Evolutionary conservation across 352 stramenopile species (phyloP).

Genomic region (Pythium sukuiense): DNA sequence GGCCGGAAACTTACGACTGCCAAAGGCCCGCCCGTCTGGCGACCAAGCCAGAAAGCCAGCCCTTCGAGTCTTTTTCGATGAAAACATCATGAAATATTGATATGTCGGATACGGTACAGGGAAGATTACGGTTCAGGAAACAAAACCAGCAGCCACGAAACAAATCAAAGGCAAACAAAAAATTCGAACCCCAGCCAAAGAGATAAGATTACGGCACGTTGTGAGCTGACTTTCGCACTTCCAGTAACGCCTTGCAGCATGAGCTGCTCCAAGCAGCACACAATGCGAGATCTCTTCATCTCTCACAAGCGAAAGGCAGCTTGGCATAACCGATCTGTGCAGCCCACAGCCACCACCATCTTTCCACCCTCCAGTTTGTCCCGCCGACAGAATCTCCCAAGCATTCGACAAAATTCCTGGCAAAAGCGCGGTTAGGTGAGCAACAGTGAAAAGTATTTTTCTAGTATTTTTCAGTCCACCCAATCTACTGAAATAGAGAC

Average conservation of each 20-base stretch:
- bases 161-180: conserved; percentile 12
- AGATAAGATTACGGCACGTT: background rate
- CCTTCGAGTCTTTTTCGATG: conserved; percentile 14
- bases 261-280: too few relatives aligned
- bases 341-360: background rate
- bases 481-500: background rate
- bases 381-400: conserved; percentile 2
- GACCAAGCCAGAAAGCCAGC: conserved; percentile 18
- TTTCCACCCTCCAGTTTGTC: background rate
- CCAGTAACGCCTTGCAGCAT: too few relatives aligned
- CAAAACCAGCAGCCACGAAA: conserved; percentile 6
- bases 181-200: conserved; percentile 13
- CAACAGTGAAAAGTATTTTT: conserved; percentile 4
- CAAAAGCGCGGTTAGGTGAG: conserved; percentile 21
- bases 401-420: background rate
- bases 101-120: conserved; percentile 18
- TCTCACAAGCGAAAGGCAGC: too few relatives aligned
- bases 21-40: conserved; percentile 19
- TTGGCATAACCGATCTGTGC: too few relatives aligned
- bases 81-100: conserved; percentile 10
- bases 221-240: too few relatives aligned
- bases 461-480: conserved; percentile 1
- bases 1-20: conserved; percentile 23
- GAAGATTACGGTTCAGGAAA: conserved; percentile 19
- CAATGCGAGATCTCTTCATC: background rate